Base-by-base conservation (phyloP, 805 yeast species). In the Yamadazyma phyllophila region DNA sequence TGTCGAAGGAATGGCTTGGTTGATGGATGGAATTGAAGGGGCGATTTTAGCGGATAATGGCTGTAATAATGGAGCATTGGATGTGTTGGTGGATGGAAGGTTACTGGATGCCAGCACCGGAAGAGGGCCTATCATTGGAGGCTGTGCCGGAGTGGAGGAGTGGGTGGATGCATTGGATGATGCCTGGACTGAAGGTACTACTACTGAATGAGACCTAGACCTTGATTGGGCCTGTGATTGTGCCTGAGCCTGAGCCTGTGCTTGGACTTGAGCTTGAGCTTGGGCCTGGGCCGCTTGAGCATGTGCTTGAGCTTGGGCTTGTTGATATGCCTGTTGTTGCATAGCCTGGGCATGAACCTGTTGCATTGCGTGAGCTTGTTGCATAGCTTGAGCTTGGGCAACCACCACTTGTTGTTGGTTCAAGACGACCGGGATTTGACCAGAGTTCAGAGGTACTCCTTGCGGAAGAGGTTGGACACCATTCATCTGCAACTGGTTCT, bases 311-410 rank as follows among this genome's bases (percentile, higher is more conserved):
- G 26, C 27, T 7, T 40, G 42, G 10, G 41, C 38, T 13, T 44
- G 45, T 36, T 39, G 43, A 6, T 4, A 20, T 20, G 24, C 24
- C 6, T 20, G 24, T 20, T 20, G 24, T 12, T 33, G 39, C 39
- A 34, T 33, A 9, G 27, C 38, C 15, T 43, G 48, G 11, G 44
- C 39, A 11, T 47, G 46, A 8, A 34, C 44, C 14, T 33, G 46
- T 26, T 39, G 48, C 37, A 36, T 29, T 10, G 29, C 43, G 6
- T 41, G 49, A 10, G 49, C 45, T 13, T 46, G 49, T 31, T 44
- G 48, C 36, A 41, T 33, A 7, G 45, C 47, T 24, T 47, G 50
- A 13, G 46, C 37, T 14, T 43, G 46, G n/a, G 43, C 46, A 27
- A 39, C 46, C 31, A 43, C 41, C 34, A 39, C 43, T 27, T 44